These are phyloP conservation scores for Ustanciosporium gigantosporum DNA, from an alignment of 1,284 basidiomycete species.

Conservation along the genomic window DNA sequence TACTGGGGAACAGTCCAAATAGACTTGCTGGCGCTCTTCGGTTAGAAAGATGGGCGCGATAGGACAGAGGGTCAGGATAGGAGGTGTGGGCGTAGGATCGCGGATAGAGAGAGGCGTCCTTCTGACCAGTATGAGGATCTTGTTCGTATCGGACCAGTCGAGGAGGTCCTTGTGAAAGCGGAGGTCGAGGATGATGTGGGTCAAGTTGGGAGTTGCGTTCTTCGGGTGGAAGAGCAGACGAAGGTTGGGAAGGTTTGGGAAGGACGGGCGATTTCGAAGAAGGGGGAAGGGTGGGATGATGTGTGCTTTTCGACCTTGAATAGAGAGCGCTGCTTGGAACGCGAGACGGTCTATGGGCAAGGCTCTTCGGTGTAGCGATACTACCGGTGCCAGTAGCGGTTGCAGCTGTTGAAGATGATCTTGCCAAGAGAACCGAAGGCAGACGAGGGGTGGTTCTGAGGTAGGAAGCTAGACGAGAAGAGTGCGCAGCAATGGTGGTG, in stretches of 20 bases:
- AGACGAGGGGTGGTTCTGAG: no score
- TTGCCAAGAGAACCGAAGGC: no score
- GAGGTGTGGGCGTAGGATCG: conserved; percentile 31
- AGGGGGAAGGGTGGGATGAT: conserved; percentile 13
- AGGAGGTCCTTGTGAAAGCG: conserved; percentile 30
- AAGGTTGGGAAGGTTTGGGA: conserved; percentile 29
- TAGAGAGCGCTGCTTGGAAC: no score
- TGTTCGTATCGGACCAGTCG: conserved; percentile 33
- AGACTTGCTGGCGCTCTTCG: conserved; percentile 34
- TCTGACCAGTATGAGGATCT: conserved; percentile 1
- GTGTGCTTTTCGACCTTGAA: conserved; percentile 17
- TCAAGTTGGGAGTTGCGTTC: conserved; percentile 1
- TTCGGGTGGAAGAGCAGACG: conserved; percentile 18
- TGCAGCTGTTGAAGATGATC: no score
- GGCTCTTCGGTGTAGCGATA: no score
- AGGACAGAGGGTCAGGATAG: conserved; percentile 20
- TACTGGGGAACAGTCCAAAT: conserved; percentile 28
- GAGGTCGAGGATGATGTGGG: conserved; percentile 9
- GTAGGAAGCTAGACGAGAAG: no score
- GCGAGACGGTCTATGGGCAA: no score
- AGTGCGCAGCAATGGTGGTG: no score
- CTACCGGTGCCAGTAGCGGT: no score
- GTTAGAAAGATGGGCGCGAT: conserved; percentile 29
- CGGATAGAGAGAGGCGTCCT: conserved; percentile 18
- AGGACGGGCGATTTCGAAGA: conserved; percentile 33